Percentiles rank a stretch among this genome's conserved stretches.
Conservation (phyloP, 495 filamentous ascomycete genomes). For the Acidomyces sp. region DNA sequence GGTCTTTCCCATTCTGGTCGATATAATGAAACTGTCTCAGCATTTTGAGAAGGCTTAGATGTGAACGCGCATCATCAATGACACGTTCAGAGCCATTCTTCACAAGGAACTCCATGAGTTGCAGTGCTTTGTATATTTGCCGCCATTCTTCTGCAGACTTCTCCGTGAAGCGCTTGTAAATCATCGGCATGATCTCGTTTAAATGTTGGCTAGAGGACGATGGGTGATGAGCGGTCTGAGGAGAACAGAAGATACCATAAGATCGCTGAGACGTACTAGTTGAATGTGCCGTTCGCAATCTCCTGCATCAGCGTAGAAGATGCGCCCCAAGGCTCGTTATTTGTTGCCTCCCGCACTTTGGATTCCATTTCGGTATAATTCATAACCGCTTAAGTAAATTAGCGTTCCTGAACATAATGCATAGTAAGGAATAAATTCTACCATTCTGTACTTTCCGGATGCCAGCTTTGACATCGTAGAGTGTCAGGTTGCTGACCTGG, state of each 20-base stretch:
- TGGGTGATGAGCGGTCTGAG: conserved; percentile 12
- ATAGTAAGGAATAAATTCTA: no score
- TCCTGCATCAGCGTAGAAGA: conserved; percentile 82
- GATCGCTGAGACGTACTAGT: conserved; percentile 57
- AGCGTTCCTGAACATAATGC: no score
- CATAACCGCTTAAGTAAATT: conserved; percentile 64
- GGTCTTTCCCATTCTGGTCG: conserved; percentile 92
- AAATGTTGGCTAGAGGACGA: conserved; percentile 60
- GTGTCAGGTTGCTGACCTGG: conserved; percentile 78
- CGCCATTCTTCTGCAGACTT: conserved; percentile 98
- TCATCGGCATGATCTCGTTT: conserved; percentile 99
- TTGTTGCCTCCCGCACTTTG: conserved; percentile 95
- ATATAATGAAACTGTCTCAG: conserved; percentile 97
- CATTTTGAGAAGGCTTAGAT: conserved; percentile 93
- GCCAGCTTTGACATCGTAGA: conserved; percentile 74
- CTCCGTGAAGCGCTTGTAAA: conserved; percentile 97
- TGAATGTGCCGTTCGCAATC: conserved; percentile 94
- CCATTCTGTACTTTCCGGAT: conserved; percentile 98
- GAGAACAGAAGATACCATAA: neutral
- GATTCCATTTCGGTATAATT: conserved; percentile 97
- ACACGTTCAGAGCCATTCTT: conserved; percentile 98
- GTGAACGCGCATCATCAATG: conserved; percentile 91
- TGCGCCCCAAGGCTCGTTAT: conserved; percentile 95
- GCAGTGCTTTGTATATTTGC: conserved; percentile 96
- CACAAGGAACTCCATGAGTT: conserved; percentile 92